These are phyloP conservation scores for Didymella arachidicola DNA, from an alignment of 2,329 filamentous ascomycete genomes.

Conservation along the genomic window DNA sequence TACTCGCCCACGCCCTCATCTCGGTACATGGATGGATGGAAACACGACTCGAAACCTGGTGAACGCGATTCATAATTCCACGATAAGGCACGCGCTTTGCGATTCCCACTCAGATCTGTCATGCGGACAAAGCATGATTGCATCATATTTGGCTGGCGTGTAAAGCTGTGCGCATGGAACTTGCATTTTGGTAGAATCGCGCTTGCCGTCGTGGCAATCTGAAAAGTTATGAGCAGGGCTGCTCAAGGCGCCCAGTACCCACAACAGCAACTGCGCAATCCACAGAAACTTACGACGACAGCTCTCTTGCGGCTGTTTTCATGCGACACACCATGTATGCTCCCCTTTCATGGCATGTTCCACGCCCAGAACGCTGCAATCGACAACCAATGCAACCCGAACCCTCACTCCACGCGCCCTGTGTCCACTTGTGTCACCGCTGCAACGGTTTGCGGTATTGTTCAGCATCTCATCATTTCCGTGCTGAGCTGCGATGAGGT, in stretches of 20 bases:
- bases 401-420: conserved; percentile 25
- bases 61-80: conserved; percentile 17
- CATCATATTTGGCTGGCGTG: conserved; percentile 27
- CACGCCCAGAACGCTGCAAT: conserved; percentile 27
- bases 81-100: conserved; percentile 24
- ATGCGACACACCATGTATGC: conserved; percentile 23
- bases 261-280: conserved; percentile 13
- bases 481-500: conserved; percentile 1
- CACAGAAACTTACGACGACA: conserved; percentile 12
- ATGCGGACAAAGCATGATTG: conserved; percentile 23
- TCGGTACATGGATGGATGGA: conserved; percentile 25
- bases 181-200: conserved; percentile 16
- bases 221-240: background rate
- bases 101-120: conserved; percentile 22
- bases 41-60: conserved; percentile 22
- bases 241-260: conserved; percentile 18
- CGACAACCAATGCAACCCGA: conserved; percentile 25
- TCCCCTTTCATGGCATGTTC: conserved; percentile 26
- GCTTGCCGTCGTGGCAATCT: conserved; percentile 12
- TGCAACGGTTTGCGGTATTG: conserved; percentile 4
- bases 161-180: conserved; percentile 6
- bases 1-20: conserved; percentile 40
- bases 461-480: conserved; percentile 1
- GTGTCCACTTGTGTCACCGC: conserved; percentile 19
- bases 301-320: conserved; percentile 20